phyloP scores from a whole-genome alignment of 2,329 filamentous ascomycete species.

The Claviceps humidiphila region DNA sequence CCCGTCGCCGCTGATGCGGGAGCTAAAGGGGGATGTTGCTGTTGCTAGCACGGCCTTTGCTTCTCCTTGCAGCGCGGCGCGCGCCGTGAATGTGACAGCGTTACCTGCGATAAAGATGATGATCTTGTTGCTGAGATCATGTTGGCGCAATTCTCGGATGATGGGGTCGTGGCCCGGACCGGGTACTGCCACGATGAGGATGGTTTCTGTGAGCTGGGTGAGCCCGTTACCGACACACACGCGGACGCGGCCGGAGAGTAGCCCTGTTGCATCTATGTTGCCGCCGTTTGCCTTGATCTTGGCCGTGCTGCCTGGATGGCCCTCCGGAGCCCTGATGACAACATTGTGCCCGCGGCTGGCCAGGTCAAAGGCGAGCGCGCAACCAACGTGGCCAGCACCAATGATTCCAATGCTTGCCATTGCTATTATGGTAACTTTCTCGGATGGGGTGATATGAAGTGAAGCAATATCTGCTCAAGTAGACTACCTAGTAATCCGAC shows the following conservation, averaged over 20 bases:
- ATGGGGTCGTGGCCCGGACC: not conserved
- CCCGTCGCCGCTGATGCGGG: conserved; percentile 5
- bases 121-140: not conserved
- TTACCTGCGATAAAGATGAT: not conserved
- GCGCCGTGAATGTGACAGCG: not conserved
- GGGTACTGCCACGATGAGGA: not conserved
- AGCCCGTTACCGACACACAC: not conserved
- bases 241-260: not conserved
- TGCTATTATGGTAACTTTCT: not conserved
- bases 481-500: too few species aligned
- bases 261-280: not conserved
- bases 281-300: not conserved
- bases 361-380: conserved; percentile 7
- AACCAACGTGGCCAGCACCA: conserved; percentile 8
- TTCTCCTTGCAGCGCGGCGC: not conserved
- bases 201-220: not conserved
- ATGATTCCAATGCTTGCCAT: conserved; percentile 4
- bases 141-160: not conserved
- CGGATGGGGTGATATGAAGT: not conserved
- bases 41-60: conserved; percentile 4
- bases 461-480: not conserved
- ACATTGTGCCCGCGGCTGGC: conserved; percentile 3
- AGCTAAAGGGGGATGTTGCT: conserved; percentile 7
- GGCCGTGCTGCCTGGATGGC: conserved; percentile 1
- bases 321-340: not conserved